A percentile compares a stretch with the other conserved stretches of the same genome.
Evolutionary conservation across 2,329 filamentous ascomycete genomes (phyloP).

Genomic region (Aspergillus uvarum): DNA sequence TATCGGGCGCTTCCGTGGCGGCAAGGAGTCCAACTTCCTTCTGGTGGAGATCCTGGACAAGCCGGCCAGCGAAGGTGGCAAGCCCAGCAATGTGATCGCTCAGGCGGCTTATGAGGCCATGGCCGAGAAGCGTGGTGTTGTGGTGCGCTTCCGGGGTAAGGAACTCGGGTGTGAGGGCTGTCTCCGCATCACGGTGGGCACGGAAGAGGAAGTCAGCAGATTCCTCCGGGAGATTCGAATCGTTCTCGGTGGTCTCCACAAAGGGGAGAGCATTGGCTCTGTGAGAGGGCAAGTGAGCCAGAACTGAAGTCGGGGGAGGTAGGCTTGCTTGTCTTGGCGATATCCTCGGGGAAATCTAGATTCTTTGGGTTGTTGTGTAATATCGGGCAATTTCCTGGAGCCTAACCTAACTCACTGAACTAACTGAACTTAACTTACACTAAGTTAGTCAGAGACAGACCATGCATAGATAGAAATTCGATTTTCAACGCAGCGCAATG

Average conservation of each 20-base stretch:
- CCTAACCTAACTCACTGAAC: neutral
- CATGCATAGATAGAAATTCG: neutral
- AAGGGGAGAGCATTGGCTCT: slow-evolving; percentile 36
- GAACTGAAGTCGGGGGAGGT: neutral
- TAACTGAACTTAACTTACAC: neutral
- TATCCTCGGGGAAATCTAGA: neutral
- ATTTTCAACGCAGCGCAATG: neutral
- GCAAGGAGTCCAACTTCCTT: slow-evolving; percentile 81
- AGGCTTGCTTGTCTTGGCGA: no score
- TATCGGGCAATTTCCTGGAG: neutral
- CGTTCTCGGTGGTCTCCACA: slow-evolving; percentile 52
- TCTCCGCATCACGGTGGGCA: slow-evolving; percentile 87
- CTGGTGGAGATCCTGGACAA: slow-evolving; percentile 82
- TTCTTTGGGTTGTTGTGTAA: neutral
- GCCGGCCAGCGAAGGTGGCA: slow-evolving; percentile 54
- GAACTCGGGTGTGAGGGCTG: slow-evolving; percentile 88
- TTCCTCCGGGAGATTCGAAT: slow-evolving; percentile 68
- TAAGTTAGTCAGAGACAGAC: neutral
- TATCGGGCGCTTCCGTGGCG: slow-evolving; percentile 77
- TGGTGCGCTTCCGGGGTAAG: slow-evolving; percentile 90
- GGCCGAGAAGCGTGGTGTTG: slow-evolving; percentile 82
- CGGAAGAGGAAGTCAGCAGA: slow-evolving; percentile 76
- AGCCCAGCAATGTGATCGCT: slow-evolving; percentile 76
- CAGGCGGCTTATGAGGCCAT: slow-evolving; percentile 78
- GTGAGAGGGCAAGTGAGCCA: neutral